Evolutionary conservation across 768 basidiomycete species (phyloP).

Genomic region (Paxillus ammoniavirescens): DNA sequence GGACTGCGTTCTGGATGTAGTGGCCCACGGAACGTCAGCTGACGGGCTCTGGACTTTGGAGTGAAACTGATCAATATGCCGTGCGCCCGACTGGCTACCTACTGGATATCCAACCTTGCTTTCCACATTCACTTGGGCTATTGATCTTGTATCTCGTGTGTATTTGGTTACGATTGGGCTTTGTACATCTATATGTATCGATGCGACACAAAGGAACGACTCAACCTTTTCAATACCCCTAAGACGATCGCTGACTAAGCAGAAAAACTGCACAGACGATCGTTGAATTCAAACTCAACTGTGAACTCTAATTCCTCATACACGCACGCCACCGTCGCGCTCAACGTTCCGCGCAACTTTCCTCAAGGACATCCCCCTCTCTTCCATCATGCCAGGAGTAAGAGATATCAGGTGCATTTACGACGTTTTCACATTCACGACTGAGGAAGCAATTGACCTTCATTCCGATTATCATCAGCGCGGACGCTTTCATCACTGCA

Average conservation of each 20-base stretch:
- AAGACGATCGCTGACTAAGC: conserved; percentile 36
- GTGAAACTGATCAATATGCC: no score
- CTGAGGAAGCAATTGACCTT: conserved; percentile 18
- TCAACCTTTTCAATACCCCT: no score
- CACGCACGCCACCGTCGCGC: conserved; percentile 53
- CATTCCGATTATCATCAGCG: conserved; percentile 46
- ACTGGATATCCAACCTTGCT: no score
- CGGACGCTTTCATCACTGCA: conserved; percentile 90
- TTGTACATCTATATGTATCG: no score
- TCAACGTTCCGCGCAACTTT: conserved; percentile 41
- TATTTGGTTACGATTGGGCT: no score
- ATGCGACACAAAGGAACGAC: no score
- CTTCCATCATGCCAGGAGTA: conserved; percentile 73
- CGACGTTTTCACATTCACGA: conserved; percentile 3
- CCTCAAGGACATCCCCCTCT: conserved; percentile 42
- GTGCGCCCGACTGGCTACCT: no score
- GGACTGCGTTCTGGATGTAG: no score
- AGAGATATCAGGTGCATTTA: conserved; percentile 69
- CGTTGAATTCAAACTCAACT: conserved; percentile 36
- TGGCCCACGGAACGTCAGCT: no score
- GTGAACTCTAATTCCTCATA: conserved; percentile 35
- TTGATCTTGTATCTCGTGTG: no score
- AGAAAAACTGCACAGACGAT: conserved; percentile 39
- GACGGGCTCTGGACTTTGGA: no score
- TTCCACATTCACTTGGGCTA: no score